These are phyloP conservation scores for Gentiana dahurica DNA, from an alignment of 257 asterid species.

Conservation along the genomic window DNA sequence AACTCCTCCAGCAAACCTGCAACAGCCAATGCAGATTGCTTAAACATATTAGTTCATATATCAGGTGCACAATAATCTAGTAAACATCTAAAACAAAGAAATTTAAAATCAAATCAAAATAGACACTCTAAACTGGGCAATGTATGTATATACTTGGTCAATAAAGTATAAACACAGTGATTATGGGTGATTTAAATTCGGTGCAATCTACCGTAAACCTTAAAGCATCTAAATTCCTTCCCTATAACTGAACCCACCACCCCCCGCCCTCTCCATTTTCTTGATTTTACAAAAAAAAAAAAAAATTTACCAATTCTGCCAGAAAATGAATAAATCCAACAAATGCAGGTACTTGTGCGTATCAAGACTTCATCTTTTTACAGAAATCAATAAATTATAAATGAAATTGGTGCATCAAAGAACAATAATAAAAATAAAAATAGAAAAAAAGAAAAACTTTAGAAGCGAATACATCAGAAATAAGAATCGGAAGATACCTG, in stretches of 20 bases:
- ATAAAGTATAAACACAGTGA: too few species aligned
- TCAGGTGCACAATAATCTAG: background rate
- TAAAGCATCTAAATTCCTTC: background rate
- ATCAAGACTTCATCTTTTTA: background rate
- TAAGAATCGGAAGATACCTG: slow-evolving; percentile 12
- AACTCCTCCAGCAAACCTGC: slow-evolving; percentile 6
- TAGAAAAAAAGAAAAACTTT: slow-evolving; percentile 1
- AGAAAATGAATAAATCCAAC: background rate
- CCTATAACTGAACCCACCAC: background rate
- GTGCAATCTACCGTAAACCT: background rate
- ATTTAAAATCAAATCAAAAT: too few species aligned
- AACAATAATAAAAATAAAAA: background rate
- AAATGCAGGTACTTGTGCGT: slow-evolving; percentile 4
- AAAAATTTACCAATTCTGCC: too few species aligned
- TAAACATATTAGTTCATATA: background rate
- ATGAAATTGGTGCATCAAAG: background rate
- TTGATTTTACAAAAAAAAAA: background rate
- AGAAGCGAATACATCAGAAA: background rate
- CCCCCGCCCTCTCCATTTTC: background rate
- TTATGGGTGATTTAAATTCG: too few species aligned
- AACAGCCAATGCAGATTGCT: background rate
- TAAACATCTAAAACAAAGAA: too few species aligned
- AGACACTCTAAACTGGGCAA: too few species aligned
- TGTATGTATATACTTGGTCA: too few species aligned
- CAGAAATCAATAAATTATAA: background rate